A percentile compares a stretch with the other conserved stretches of the same genome.
These are phyloP conservation scores for Neurospora cerealis DNA, from an alignment of 495 filamentous ascomycete genomes.

Conservation along the genomic window DNA sequence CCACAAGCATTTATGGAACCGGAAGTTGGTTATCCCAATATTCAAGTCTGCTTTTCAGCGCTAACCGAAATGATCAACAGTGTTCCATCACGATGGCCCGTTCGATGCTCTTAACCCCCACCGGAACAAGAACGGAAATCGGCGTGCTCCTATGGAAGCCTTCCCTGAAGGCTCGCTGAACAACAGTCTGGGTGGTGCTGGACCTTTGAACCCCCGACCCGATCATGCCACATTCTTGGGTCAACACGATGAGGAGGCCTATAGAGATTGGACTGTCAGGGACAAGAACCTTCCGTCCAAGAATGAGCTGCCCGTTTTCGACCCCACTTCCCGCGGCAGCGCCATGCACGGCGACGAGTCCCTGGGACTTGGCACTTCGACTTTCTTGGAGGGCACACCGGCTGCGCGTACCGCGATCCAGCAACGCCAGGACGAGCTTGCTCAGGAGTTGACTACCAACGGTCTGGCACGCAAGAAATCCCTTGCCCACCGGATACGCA, in stretches of 20 bases:
- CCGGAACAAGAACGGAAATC: constrained; percentile 76
- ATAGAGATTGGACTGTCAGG: constrained; percentile 57
- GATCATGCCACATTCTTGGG: constrained; percentile 81
- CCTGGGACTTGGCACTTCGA: constrained; percentile 83
- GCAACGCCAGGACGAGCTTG: constrained; percentile 60
- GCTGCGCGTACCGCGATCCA: constrained; percentile 78
- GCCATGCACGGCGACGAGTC: constrained; percentile 76
- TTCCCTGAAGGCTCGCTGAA: constrained; percentile 88
- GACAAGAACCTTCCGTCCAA: constrained; percentile 13
- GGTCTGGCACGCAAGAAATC: constrained; percentile 88
- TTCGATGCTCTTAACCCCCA: constrained; percentile 97
- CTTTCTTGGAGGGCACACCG: constrained; percentile 90
- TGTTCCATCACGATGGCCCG: constrained; percentile 97
- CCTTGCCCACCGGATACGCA: constrained; percentile 73
- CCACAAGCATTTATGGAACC: constrained; percentile 91
- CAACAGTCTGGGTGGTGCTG: constrained; percentile 81
- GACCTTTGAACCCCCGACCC: constrained; percentile 71
- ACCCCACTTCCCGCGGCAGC: constrained; percentile 45
- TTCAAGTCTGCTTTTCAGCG: not conserved
- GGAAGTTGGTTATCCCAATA: constrained; percentile 56
- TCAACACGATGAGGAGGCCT: constrained; percentile 66
- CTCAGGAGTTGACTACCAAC: constrained; percentile 36
- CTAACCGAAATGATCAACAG: constrained; percentile 32
- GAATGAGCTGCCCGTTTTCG: constrained; percentile 38
- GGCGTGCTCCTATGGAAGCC: constrained; percentile 84